Conservation (phyloP, 208 protist species). For the Trypanosoma melophagium region DNA sequence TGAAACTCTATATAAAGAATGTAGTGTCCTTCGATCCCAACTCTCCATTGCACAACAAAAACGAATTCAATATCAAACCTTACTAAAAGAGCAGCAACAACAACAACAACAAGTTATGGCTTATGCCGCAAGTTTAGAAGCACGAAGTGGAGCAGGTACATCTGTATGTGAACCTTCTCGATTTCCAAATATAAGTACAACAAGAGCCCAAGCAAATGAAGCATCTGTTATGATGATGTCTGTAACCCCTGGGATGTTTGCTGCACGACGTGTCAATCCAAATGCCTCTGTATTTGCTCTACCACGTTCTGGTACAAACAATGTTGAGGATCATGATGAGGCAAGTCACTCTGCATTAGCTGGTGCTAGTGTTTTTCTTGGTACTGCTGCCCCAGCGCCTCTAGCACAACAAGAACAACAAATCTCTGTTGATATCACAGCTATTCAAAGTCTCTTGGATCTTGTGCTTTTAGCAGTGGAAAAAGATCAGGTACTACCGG, state of each 20-base stretch:
- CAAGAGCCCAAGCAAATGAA: not conserved
- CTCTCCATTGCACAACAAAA: conserved; percentile 50
- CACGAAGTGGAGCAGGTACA: not conserved
- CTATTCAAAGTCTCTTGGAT: conserved; percentile 82
- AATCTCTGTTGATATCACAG: conserved; percentile 44
- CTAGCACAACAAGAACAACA: not conserved
- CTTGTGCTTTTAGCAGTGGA: conserved; percentile 83
- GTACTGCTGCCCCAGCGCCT: not conserved
- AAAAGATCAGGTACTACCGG: conserved; percentile 57
- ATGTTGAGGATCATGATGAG: conserved; percentile 15
- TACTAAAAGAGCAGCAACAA: conserved; percentile 31
- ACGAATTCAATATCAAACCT: conserved; percentile 21
- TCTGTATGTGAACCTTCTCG: not conserved
- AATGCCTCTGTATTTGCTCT: conserved; percentile 7
- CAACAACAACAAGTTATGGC: conserved; percentile 22
- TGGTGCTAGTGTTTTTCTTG: not conserved
- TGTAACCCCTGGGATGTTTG: not conserved
- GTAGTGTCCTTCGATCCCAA: conserved; percentile 75
- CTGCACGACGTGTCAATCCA: not conserved
- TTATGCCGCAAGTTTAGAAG: conserved; percentile 13
- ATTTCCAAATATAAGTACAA: conserved; percentile 1
- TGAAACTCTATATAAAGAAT: conserved; percentile 80
- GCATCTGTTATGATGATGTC: conserved; percentile 11
- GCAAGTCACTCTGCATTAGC: not conserved
- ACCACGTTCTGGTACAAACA: not conserved